Base-by-base conservation (phyloP, 2,329 filamentous ascomycete species). In the Hypoxylon sp. region DNA sequence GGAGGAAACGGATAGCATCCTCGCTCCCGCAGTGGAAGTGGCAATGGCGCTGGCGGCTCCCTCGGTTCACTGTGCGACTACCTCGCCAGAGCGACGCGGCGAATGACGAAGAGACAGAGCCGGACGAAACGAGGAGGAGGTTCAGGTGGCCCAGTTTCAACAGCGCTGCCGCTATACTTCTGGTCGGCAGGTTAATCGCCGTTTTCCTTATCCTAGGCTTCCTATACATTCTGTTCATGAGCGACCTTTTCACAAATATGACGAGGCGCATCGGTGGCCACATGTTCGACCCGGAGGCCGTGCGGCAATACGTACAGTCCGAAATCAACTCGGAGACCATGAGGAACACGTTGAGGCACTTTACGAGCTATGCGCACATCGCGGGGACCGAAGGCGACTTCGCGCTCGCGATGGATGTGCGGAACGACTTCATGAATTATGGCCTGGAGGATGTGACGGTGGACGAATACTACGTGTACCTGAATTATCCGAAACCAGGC, bases 311-410 rank as follows among this genome's bases (percentile, higher is more conserved):
- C 79, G 86, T 97, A 25, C 89, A 96, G 78, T 84, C 85, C 52
- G 89, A 89, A 73, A 87, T 97, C 71, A 91, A 97, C 75, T 84
- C 88, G 60, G 84, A 85, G 65, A 85, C 86, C 55, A 91, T 96
- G 77, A 87, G 89, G 69, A 90, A 92, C 43, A 92, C 92, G 63
- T 81, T 97, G 65, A 83, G 87, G 74, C 91, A 94, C 75, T 89
- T 95, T 69, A 95, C 93, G 3, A 87, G 87, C 61, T 97, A 93
- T 77, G 92, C 96, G 68, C 96, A 98, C 79, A 86, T 98, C 68
- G 96, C 93, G 1, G 96, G 96, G n/a, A 97, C 94, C 2, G 91
- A 97, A 81, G 96, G 96, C 51, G 95, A 97, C 81, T 94, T 91
- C 74, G 92, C 91, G 49, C 85, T 97, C 60, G 95, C 93, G 6